Percentiles rank a stretch among this genome's conserved stretches.
Evolutionary conservation across 2,329 filamentous ascomycete genomes (phyloP).

Genomic region (Aspergillus alliaceus): DNA sequence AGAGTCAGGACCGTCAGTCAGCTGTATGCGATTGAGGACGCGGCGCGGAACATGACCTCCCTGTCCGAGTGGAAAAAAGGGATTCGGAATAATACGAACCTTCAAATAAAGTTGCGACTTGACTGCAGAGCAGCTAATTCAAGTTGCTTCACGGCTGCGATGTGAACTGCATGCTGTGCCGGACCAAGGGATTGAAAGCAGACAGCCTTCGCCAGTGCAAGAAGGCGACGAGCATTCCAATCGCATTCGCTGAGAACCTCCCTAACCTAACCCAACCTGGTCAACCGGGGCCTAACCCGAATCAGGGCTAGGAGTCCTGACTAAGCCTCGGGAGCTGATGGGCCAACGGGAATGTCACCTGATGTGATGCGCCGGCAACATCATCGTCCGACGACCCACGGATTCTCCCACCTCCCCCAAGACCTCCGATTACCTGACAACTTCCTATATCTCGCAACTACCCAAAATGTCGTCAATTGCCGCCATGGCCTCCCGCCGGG

Average conservation of each 20-base stretch:
- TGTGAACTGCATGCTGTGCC: slow-evolving; percentile 1
- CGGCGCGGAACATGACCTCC: background rate
- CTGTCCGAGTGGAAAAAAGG: background rate
- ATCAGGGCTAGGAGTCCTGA: slow-evolving; percentile 8
- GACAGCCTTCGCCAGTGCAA: background rate
- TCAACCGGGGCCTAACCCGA: background rate
- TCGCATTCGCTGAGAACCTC: background rate
- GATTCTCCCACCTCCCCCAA: slow-evolving; percentile 29
- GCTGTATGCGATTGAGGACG: background rate
- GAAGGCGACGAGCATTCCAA: no score
- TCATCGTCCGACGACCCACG: slow-evolving; percentile 32
- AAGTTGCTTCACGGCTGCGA: slow-evolving; percentile 7
- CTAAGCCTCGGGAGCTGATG: slow-evolving; percentile 18
- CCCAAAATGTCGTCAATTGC: slow-evolving; percentile 45
- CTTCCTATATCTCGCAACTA: slow-evolving; percentile 18
- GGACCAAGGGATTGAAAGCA: background rate
- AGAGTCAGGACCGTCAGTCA: slow-evolving; percentile 9
- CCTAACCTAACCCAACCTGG: no score
- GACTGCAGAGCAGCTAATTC: background rate
- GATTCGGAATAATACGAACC: slow-evolving; percentile 10
- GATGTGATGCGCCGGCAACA: slow-evolving; percentile 31
- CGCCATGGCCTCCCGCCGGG: slow-evolving; percentile 42
- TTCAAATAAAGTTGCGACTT: slow-evolving; percentile 10
- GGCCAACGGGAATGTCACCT: slow-evolving; percentile 26
- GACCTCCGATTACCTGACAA: slow-evolving; percentile 6